Base-by-base conservation (phyloP, 2,329 filamentous ascomycete species). In the Bisporella sp. region DNA sequence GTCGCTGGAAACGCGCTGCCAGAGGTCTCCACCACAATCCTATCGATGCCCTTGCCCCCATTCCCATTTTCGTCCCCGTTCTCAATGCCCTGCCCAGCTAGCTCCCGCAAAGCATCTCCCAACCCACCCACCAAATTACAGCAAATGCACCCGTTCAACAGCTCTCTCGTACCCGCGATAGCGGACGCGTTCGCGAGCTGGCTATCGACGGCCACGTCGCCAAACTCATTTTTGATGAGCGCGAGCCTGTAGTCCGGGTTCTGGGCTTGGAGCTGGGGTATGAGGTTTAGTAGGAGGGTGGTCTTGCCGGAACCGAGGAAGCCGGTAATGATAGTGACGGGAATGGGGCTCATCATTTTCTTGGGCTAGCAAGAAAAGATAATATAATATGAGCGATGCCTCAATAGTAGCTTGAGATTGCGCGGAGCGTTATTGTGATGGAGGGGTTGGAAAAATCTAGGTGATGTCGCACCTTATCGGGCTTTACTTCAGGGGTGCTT, bases 91-190 rank as follows among this genome's bases (percentile, higher is more conserved):
- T 66, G 67, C 29, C 72, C 68, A 46, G 79, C 78, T 40, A 99
- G 82, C 63, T 93, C 84, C 41, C 78, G 71, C 13, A 99, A 82
- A 1, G 92, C 91, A 45, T 86, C 82, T 53, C 82, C 81, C 6
- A 99, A 81, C 68, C 95, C 89, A 12, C 93, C 93, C 54, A 99
- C 92, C 30, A 97, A 85, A 67, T 97, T 97, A 74, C 93, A 99
- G 79, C 93, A 99, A 69, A 99, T 97, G 72, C 93, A 97, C 58
- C 92, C 93, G 67, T 96, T 95, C 48, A 99, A 84, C 1, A 99
- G 78, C 69, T 99, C 93, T 61, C 87, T 87, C 4, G 96, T 91
- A 49, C 90, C 92, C 1, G 89, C 85, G 59, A 99, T 90, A 55
- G 91, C 84, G 46, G 81, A 81, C 11, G 86, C 86, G 0, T 86